Evolutionary conservation across 2,329 filamentous ascomycete genomes (phyloP).

Genomic region (Venturia asperata): DNA sequence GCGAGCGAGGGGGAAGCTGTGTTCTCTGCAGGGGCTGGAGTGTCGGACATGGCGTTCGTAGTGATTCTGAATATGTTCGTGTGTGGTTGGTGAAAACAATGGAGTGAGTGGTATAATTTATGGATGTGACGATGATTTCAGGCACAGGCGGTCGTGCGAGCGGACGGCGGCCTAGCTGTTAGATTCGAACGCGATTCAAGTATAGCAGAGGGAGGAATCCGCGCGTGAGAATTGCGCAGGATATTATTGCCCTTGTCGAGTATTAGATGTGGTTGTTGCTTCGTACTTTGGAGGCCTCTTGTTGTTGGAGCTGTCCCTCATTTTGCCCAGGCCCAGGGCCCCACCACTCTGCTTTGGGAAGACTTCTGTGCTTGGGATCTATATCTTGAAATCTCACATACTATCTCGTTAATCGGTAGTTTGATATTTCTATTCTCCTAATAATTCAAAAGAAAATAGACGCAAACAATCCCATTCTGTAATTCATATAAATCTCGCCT

Average conservation of each 20-base stretch:
- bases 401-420: not conserved
- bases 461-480: not conserved
- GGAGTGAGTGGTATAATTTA: conserved; percentile 6
- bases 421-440: not conserved
- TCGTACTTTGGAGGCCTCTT: not conserved
- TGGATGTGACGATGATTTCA: not conserved
- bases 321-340: not conserved
- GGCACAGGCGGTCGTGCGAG: conserved; percentile 6
- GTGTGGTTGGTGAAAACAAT: not conserved
- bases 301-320: conserved; percentile 8
- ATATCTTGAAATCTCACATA: too few relatives aligned
- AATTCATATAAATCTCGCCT: too few relatives aligned
- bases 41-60: not conserved
- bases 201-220: not conserved
- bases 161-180: not conserved
- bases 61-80: not conserved
- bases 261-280: not conserved
- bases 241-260: not conserved
- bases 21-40: conserved; percentile 6
- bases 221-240: not conserved
- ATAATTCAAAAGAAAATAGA: not conserved
- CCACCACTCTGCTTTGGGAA: not conserved
- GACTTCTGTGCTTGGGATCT: too few relatives aligned
- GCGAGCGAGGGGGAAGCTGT: conserved; percentile 11
- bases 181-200: not conserved